Percentiles rank a stretch among this genome's conserved stretches.
Conservation (phyloP, 345 rosid genomes). For the Arabidopsis suecica region DNA sequence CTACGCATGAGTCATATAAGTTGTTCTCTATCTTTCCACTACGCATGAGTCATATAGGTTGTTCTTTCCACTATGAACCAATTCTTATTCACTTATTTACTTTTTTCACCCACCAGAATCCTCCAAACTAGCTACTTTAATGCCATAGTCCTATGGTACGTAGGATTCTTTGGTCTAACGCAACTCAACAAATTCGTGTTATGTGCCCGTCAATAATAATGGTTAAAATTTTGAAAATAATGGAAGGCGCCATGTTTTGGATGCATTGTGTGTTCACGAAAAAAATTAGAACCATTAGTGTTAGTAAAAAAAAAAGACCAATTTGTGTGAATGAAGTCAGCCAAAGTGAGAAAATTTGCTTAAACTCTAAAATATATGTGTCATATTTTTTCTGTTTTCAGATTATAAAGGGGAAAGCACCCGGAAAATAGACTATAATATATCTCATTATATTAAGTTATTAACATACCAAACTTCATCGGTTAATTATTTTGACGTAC, state of each 20-base stretch:
- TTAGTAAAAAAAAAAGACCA: too few relatives aligned
- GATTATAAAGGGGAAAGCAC: too few relatives aligned
- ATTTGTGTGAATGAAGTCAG: too few relatives aligned
- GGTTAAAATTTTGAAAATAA: background rate
- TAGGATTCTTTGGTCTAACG: background rate
- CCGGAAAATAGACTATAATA: background rate
- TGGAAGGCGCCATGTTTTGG: background rate
- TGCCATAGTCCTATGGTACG: conserved; percentile 34
- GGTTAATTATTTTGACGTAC: background rate
- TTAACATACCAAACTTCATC: background rate
- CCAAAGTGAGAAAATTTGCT: too few relatives aligned
- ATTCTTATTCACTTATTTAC: conserved; percentile 23
- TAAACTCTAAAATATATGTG: too few relatives aligned
- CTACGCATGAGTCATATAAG: conserved; percentile 10
- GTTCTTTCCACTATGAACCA: conserved; percentile 43
- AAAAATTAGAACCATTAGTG: too few relatives aligned
- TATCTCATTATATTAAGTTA: background rate
- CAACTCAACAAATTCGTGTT: background rate
- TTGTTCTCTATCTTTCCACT: conserved; percentile 39
- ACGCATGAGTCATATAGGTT: conserved; percentile 5
- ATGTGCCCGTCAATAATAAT: background rate
- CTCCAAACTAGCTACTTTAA: conserved; percentile 8
- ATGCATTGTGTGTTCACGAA: too few relatives aligned
- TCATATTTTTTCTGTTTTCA: too few relatives aligned
- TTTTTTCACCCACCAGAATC: conserved; percentile 24